These are phyloP conservation scores for Amorphotheca resinae DNA, from an alignment of 495 filamentous ascomycete genomes.

Conservation along the genomic window DNA sequence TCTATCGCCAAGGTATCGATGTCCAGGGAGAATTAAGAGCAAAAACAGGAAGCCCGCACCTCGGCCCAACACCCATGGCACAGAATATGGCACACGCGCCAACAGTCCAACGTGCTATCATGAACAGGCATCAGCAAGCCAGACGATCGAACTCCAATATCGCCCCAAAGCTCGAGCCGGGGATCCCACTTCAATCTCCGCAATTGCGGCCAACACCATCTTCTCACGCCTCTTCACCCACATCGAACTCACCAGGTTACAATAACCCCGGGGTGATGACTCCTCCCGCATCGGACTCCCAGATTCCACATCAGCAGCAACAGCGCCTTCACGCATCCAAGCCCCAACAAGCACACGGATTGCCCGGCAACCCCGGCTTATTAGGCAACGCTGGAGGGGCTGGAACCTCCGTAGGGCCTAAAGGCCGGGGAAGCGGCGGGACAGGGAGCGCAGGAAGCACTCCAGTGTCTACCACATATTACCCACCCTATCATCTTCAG, in stretches of 20 bases:
- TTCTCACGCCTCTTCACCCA: constrained; percentile 72
- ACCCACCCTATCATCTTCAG: constrained; percentile 70
- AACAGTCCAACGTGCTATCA: constrained; percentile 57
- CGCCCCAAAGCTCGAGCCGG: constrained; percentile 56
- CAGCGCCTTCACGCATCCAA: constrained; percentile 29
- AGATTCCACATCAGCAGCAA: constrained; percentile 32
- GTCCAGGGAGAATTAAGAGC: constrained; percentile 88
- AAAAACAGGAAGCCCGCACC: constrained; percentile 66
- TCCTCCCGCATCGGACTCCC: constrained; percentile 53
- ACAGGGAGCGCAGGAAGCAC: constrained; percentile 26
- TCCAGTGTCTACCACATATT: constrained; percentile 29
- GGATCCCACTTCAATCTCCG: constrained; percentile 38
- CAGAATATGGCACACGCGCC: constrained; percentile 53
- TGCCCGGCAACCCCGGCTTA: constrained; percentile 15
- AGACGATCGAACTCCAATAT: constrained; percentile 58
- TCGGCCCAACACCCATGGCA: constrained; percentile 48
- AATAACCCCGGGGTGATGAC: constrained; percentile 56
- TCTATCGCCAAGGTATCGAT: constrained; percentile 61
- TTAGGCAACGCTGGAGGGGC: constrained; percentile 21
- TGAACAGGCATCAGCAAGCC: constrained; percentile 56
- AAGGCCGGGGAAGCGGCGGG: constrained; percentile 20
- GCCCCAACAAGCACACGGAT: constrained; percentile 22
- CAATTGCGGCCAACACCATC: constrained; percentile 69
- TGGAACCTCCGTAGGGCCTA: constrained; percentile 21
- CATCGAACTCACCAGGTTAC: constrained; percentile 57